Conservation (phyloP, 345 rosid species). For the Populus euphratica region DNA sequence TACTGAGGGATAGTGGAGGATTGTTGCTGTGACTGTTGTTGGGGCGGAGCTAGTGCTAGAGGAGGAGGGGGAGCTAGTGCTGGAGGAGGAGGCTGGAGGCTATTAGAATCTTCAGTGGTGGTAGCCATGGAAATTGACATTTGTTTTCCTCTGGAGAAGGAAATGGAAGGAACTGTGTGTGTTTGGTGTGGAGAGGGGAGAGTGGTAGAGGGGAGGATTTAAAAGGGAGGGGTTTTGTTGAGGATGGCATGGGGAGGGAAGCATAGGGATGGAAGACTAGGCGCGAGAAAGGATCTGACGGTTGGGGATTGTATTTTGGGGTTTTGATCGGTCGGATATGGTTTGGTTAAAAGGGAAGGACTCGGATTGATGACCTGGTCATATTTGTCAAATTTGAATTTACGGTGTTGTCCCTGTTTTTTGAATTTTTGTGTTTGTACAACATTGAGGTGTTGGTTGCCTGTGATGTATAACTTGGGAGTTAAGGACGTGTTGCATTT, state of each 20-base stretch:
- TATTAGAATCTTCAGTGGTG: background rate
- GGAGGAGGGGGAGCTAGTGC: background rate
- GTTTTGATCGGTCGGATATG: conserved; percentile 11
- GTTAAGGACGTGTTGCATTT: background rate
- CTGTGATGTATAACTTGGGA: background rate
- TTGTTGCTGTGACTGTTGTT: background rate
- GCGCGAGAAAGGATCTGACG: conserved; percentile 8
- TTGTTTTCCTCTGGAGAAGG: background rate
- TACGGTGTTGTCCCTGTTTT: conserved; percentile 4
- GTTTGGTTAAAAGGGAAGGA: background rate
- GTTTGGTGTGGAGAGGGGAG: background rate
- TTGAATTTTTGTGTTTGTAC: background rate
- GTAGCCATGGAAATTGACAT: conserved; percentile 9
- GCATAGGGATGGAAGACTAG: background rate
- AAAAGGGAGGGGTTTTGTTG: conserved; percentile 1
- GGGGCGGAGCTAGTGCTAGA: background rate
- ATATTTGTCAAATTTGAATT: background rate
- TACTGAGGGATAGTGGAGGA: conserved; percentile 25
- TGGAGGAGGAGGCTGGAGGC: background rate
- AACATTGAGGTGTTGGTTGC: background rate
- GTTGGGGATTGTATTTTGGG: conserved; percentile 5
- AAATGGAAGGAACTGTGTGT: background rate
- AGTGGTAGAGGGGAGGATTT: conserved; percentile 3
- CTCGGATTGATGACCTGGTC: conserved; percentile 25
- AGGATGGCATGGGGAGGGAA: background rate